Percentiles rank a stretch among this genome's conserved stretches.
Conservation (phyloP, 306 rosid species). For the Prunus davidiana region DNA sequence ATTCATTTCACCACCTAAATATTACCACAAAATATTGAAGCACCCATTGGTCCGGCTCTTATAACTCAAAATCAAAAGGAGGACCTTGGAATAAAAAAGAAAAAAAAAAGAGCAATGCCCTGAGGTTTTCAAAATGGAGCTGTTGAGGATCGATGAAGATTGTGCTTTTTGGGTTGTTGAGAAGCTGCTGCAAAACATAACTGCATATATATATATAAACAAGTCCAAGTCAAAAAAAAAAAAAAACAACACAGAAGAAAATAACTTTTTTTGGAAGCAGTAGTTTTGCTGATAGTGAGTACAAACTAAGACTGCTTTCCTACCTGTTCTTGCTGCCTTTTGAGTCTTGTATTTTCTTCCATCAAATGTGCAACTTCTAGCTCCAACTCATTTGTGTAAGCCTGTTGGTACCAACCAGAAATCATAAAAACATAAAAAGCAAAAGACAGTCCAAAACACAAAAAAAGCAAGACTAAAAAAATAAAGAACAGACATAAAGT, state of each 20-base stretch:
- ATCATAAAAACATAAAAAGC: neutral
- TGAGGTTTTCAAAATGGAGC: conserved; percentile 64
- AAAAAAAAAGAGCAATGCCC: neutral
- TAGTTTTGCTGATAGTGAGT: neutral
- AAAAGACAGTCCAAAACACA: neutral
- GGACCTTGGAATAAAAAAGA: neutral
- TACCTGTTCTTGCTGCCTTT: conserved; percentile 63
- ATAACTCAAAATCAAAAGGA: conserved; percentile 19
- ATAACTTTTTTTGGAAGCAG: neutral
- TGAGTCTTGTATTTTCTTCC: conserved; percentile 71
- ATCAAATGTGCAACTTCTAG: conserved; percentile 43
- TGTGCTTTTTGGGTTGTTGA: conserved; percentile 44
- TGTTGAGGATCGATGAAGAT: conserved; percentile 61
- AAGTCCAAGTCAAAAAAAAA: neutral
- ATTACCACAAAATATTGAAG: conserved; percentile 8
- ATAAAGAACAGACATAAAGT: neutral
- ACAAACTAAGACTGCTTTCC: too few relatives aligned
- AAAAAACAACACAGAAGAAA: neutral
- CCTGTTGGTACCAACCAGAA: conserved; percentile 44
- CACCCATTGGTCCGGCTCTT: neutral
- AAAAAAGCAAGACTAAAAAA: neutral
- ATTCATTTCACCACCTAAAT: neutral
- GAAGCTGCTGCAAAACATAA: conserved; percentile 29
- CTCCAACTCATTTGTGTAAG: conserved; percentile 79
- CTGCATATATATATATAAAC: conserved; percentile 28